These are phyloP conservation scores for Globisporangium alternatum DNA, from an alignment of 352 stramenopile genomes.

Conservation along the genomic window DNA sequence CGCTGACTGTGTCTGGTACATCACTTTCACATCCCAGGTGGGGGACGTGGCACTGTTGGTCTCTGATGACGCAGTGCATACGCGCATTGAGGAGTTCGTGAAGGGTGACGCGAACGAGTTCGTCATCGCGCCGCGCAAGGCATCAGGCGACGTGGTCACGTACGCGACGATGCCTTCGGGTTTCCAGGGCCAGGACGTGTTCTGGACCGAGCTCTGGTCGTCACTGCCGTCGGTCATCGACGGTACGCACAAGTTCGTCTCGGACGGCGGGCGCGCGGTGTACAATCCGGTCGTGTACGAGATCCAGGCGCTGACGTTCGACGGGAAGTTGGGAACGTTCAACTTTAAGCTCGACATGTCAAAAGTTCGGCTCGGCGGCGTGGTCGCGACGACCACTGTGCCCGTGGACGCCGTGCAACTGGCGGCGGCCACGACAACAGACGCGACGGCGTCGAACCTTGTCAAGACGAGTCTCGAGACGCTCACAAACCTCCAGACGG, in stretches of 20 bases:
- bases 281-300: constrained; percentile 92
- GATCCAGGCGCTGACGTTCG: constrained; percentile 86
- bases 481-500: constrained; percentile 80
- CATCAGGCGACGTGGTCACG: constrained; percentile 86
- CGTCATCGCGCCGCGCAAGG: constrained; percentile 92
- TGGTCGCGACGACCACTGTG: constrained; percentile 39
- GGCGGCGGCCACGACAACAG: constrained; percentile 25
- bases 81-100: constrained; percentile 87
- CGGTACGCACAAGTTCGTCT: constrained; percentile 89
- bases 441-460: constrained; percentile 59
- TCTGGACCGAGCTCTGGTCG: constrained; percentile 96
- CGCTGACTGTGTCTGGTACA: constrained; percentile 62
- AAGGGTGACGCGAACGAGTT: constrained; percentile 95
- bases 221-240: constrained; percentile 73
- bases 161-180: constrained; percentile 72
- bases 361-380: constrained; percentile 39
- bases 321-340: constrained; percentile 57
- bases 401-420: constrained; percentile 44
- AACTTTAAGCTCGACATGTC: constrained; percentile 77
- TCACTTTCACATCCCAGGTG: constrained; percentile 85
- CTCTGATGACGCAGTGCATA: constrained; percentile 37
- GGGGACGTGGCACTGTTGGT: constrained; percentile 80
- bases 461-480: constrained; percentile 83
- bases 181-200: constrained; percentile 91
- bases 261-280: constrained; percentile 86